phyloP scores from a whole-genome alignment of 2,329 filamentous ascomycete genomes.

The Periconia macrospinosa region DNA sequence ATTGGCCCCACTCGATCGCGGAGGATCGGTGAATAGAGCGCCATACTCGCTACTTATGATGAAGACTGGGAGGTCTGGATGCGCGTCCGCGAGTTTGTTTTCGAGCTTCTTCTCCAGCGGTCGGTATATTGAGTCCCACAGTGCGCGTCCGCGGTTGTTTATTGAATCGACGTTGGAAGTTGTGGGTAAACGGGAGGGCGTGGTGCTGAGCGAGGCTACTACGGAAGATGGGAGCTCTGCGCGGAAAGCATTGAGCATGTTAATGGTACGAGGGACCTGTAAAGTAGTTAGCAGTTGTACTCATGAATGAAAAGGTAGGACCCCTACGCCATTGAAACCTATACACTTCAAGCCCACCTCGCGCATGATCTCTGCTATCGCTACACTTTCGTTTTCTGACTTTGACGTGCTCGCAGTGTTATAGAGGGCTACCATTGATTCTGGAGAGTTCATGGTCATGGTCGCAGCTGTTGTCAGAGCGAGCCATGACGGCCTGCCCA shows the following conservation, averaged over 20 bases:
- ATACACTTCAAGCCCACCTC: slow-evolving; percentile 78
- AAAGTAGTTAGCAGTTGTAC: background rate
- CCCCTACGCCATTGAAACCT: slow-evolving; percentile 67
- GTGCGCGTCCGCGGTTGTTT: slow-evolving; percentile 60
- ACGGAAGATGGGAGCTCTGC: slow-evolving; percentile 62
- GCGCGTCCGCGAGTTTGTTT: slow-evolving; percentile 70
- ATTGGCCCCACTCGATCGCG: slow-evolving; percentile 49
- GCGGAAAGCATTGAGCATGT: slow-evolving; percentile 74
- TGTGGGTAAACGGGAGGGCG: slow-evolving; percentile 54
- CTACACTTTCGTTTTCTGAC: slow-evolving; percentile 42
- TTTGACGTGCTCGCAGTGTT: slow-evolving; percentile 36
- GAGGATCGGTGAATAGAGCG: slow-evolving; percentile 70
- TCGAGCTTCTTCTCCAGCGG: slow-evolving; percentile 74
- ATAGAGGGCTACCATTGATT: slow-evolving; percentile 68
- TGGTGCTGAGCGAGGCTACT: slow-evolving; percentile 55
- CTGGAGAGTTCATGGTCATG: slow-evolving; percentile 84
- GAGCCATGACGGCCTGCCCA: slow-evolving; percentile 42
- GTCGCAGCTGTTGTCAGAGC: slow-evolving; percentile 66
- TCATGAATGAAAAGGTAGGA: background rate
- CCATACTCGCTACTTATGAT: slow-evolving; percentile 77
- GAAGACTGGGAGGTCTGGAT: slow-evolving; percentile 80
- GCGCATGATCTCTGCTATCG: slow-evolving; percentile 70
- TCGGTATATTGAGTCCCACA: slow-evolving; percentile 78
- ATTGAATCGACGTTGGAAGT: slow-evolving; percentile 57
- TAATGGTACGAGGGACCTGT: slow-evolving; percentile 78